Evolutionary conservation across 495 filamentous ascomycete species (phyloP).

Genomic region (Poronia punctata): DNA sequence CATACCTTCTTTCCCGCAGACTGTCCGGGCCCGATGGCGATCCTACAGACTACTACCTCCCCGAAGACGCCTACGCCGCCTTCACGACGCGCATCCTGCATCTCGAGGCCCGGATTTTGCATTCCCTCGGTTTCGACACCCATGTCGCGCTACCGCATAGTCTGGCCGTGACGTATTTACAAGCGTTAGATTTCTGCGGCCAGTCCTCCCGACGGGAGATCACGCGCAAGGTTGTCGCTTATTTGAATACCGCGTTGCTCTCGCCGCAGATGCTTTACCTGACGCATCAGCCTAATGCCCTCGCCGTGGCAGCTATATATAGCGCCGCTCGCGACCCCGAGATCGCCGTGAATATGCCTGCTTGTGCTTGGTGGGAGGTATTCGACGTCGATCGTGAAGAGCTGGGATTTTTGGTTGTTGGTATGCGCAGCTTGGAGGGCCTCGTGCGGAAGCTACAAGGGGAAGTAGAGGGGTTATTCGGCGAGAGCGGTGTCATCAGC

Average conservation of each 20-base stretch:
- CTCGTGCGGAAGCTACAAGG: constrained; percentile 48
- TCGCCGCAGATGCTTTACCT: constrained; percentile 86
- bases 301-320: constrained; percentile 87
- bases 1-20: constrained; percentile 66
- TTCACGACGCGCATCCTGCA: constrained; percentile 56
- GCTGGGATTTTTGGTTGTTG: constrained; percentile 87
- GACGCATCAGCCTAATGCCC: constrained; percentile 78
- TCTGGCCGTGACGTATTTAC: constrained; percentile 86
- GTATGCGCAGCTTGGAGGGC: constrained; percentile 69
- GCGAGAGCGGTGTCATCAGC: constrained; percentile 32
- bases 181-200: constrained; percentile 63
- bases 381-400: constrained; percentile 98
- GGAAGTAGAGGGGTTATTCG: constrained; percentile 25
- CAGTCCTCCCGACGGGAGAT: constrained; percentile 33
- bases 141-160: constrained; percentile 80
- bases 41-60: constrained; percentile 60
- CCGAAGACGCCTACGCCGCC: constrained; percentile 62
- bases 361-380: constrained; percentile 90
- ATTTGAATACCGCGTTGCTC: constrained; percentile 76
- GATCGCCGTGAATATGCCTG: constrained; percentile 65
- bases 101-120: constrained; percentile 68
- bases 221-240: constrained; percentile 56
- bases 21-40: too few species aligned
- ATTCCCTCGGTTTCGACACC: constrained; percentile 70
- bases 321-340: constrained; percentile 66